Conservation (phyloP, 2,329 filamentous ascomycete species). For the Dothistroma pini region DNA sequence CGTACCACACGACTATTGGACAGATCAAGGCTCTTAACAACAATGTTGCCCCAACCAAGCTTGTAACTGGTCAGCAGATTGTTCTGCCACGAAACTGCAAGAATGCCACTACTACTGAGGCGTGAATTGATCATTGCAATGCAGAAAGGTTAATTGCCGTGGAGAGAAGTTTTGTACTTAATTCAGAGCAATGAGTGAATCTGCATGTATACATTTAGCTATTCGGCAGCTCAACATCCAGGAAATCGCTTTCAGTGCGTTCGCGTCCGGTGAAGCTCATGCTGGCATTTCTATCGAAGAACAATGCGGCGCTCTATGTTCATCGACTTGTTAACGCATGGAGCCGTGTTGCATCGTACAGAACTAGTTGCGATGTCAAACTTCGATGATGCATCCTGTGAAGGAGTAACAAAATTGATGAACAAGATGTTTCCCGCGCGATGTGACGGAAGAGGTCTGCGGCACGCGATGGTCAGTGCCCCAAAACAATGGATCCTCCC, state of each 20-base stretch:
- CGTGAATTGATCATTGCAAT: neutral
- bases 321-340: too few relatives aligned
- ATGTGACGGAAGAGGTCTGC: neutral
- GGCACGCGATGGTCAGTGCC: neutral
- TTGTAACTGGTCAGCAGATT: slow-evolving; percentile 10
- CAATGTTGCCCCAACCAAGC: slow-evolving; percentile 16
- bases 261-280: neutral
- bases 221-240: neutral
- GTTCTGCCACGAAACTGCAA: slow-evolving; percentile 7
- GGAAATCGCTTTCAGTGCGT: neutral
- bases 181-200: neutral
- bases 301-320: too few relatives aligned
- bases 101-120: slow-evolving; percentile 3
- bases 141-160: too few relatives aligned
- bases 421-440: neutral
- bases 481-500: neutral
- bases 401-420: neutral
- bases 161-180: neutral
- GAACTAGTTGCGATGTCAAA: neutral
- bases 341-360: neutral
- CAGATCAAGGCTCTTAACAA: slow-evolving; percentile 28
- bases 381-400: neutral
- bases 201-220: neutral
- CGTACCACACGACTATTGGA: slow-evolving; percentile 20
- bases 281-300: neutral